Evolutionary conservation across 2,329 filamentous ascomycete genomes (phyloP), one percentile per base, ranked within the genome.

Genomic region (Aspergillus sp.): DNA sequence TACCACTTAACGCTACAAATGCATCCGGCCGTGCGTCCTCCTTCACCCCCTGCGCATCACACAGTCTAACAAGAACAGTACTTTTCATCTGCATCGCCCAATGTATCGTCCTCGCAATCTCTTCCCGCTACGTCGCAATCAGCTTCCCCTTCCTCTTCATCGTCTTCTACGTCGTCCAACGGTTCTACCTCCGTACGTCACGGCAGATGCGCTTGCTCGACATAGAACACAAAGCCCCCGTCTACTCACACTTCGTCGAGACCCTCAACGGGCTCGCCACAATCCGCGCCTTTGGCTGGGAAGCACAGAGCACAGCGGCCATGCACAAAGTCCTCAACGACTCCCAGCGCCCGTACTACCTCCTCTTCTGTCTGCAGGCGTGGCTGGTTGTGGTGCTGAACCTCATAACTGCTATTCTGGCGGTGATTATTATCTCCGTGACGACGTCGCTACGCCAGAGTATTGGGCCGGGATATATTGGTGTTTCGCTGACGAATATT

Each of bases 201-300:
- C 75, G 80, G 3, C 80, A 82, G 61, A 67, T 83, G 7, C 78
- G 84, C 56, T 77, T 84, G 34, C 72, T 86, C 9, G 84, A 86
- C 66, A 74, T 85, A 0, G 84, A 85, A 67, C 72, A 79, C 7
- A 83, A 83, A 56, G 76, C 78, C 1, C 81, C 82, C 0, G 72
- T 85, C 0, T 84, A 82, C 65, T 80, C 82, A 0, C 80, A 85
- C 48, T 84, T 85, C 64, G 74, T 79, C 8, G 84, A 86, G 57
- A 82, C 81, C 0, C 65, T 84, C 0, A 71, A 76, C 5, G 83
- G 84, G 0, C 64, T 85, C 0, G 64, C 76, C 0, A 84, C 83
- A 0, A 80, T 86, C 43, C 80, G 82, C 7, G 80, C 83, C 0
- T 84, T 84, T 55, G 77, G 76, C 1, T 85, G 83, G 82, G 74